These are phyloP conservation scores for Cladosporium phlei DNA, from an alignment of 2,329 filamentous ascomycete genomes.

Conservation along the genomic window DNA sequence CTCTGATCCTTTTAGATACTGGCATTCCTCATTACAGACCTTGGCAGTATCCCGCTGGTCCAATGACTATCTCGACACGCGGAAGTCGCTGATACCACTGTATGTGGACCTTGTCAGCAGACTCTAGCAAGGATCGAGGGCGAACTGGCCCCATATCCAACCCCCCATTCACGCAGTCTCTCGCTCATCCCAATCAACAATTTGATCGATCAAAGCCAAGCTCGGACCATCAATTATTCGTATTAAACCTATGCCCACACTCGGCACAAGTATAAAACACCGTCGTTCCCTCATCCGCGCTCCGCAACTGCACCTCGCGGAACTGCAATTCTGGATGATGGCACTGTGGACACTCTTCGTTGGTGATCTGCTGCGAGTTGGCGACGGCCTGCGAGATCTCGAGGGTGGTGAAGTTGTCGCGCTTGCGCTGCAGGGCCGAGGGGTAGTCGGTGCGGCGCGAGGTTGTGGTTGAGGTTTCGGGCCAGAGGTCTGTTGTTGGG, in stretches of 20 bases:
- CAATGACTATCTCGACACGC: too few relatives aligned
- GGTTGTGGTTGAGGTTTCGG: constrained; percentile 67
- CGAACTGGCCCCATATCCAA: too few relatives aligned
- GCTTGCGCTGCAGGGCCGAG: constrained; percentile 10
- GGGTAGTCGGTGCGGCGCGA: constrained; percentile 3
- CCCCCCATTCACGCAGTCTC: too few relatives aligned
- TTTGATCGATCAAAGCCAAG: too few relatives aligned
- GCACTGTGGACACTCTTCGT: constrained; percentile 70
- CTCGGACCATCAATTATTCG: constrained; percentile 11
- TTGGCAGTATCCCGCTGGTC: too few relatives aligned
- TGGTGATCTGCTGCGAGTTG: constrained; percentile 63
- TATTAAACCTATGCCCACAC: constrained; percentile 34
- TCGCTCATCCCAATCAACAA: too few relatives aligned
- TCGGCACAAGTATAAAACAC: constrained; percentile 75
- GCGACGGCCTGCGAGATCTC: constrained; percentile 51
- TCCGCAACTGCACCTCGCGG: constrained; percentile 73
- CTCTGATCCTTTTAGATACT: too few relatives aligned
- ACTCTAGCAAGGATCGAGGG: too few relatives aligned
- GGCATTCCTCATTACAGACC: too few relatives aligned
- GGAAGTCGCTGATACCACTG: too few relatives aligned
- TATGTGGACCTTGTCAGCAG: too few relatives aligned
- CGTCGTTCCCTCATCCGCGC: constrained; percentile 88
- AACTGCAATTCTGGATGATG: constrained; percentile 75
- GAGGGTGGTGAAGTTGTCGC: background rate
- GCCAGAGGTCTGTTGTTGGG: constrained; percentile 55